Evolutionary conservation across 179 eudicot genomes (phyloP), one percentile per base, ranked within the genome.

Genomic region (Silene coronaria): DNA sequence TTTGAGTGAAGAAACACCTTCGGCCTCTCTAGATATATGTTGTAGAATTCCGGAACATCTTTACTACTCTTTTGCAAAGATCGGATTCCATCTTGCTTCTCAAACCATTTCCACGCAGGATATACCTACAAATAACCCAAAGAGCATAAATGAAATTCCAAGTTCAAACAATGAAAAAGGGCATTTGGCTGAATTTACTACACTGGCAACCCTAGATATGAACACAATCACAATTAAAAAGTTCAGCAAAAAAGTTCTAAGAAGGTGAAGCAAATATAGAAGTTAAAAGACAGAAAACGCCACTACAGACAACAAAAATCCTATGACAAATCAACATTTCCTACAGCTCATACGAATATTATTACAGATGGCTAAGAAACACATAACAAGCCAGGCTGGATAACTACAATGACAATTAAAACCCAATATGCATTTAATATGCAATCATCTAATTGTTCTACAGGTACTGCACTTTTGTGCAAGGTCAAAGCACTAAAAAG

Each of bases 61-160:
- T 92, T 86, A 81, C 83, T 88, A 75, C 90, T 89, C 85, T 89
- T 90, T 83, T 95, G 99, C 76, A 95, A 68, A 77, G 96, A 86
- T 75, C 97, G 90, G 75, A 95, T 91, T 24, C 97, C 99, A 82
- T 95, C 99, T 84, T 95, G 97, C 82, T 95, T 95, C 83, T 95
- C 99, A 83, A 87, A 95, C 99, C 99, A 95, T 84, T 92, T 95
- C 99, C 99, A 95, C 58, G 99, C 88, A 78, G 99, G 99, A 84
- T 95, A 95, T 51, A 95, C 99, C 99, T 95, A 74, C 42, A 72
- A 67, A 66, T 45, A 71, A 32, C 42, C 65, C 63, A 17, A 62
- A 67, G 75, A 28, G 19, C 16, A 64, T 14, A 61, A 21, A 11
- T 36, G 16, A 42, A 58, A 22, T 26, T 36, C 27, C 58, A 72